Conservation (phyloP, 1,284 basidiomycete genomes). For the Porphyrellus sp. region DNA sequence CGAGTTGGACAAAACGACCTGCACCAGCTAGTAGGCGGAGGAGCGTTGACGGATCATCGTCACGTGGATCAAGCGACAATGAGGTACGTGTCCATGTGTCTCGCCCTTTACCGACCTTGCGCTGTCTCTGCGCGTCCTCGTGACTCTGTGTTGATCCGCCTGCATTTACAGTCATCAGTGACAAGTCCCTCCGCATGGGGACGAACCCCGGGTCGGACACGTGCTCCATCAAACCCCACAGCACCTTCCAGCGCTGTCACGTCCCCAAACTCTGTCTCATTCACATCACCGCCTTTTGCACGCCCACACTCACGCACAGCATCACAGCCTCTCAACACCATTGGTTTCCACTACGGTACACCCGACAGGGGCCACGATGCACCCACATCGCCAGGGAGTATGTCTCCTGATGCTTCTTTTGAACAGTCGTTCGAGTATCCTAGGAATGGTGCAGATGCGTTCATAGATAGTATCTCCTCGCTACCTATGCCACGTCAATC, state of each 20-base stretch:
- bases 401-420: constrained; percentile 42
- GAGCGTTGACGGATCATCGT: constrained; percentile 59
- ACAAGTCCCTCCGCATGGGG: constrained; percentile 43
- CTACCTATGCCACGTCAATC: constrained; percentile 40
- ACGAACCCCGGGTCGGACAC: constrained; percentile 44
- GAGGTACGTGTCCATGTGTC: constrained; percentile 48
- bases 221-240: constrained; percentile 65
- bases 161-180: constrained; percentile 27
- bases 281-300: constrained; percentile 42
- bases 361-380: constrained; percentile 31
- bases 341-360: constrained; percentile 36
- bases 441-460: constrained; percentile 20
- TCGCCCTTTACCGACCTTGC: constrained; percentile 13
- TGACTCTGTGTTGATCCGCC: constrained; percentile 6
- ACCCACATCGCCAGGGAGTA: constrained; percentile 33
- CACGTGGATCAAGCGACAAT: constrained; percentile 54
- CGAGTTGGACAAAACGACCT: constrained; percentile 69
- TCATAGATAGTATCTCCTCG: constrained; percentile 37
- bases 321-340: constrained; percentile 44
- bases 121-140: background rate
- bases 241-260: constrained; percentile 43
- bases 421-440: constrained; percentile 39
- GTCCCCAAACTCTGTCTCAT: constrained; percentile 33
- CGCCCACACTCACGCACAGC: constrained; percentile 61
- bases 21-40: constrained; percentile 57